Base-by-base conservation (phyloP, 192 early-diverging fungal genomes). In the Coemansia sp. region DNA sequence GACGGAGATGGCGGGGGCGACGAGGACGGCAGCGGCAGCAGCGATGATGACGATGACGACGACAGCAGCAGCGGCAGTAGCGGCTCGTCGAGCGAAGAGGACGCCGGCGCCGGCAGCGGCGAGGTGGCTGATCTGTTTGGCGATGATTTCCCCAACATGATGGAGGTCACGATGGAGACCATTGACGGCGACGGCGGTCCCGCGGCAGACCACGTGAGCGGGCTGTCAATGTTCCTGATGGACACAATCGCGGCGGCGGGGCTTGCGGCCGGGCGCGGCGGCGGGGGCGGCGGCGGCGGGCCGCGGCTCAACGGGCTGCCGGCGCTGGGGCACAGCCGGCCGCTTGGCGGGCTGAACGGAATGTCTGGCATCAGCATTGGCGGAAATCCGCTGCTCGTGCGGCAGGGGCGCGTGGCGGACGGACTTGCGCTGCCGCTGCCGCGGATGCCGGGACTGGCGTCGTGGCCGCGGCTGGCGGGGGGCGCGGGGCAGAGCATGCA, bases 101-200 rank as follows among this genome's bases (percentile, higher is more conserved):
- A 23, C 17, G 51, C 37, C 33, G 51, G 56, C 47, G 56, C 53
- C 26, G 60, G 54, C 8, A 58, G 51, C 38, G 62, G 63, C 7
- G 73, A 77, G 22, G 73, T 61, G 34, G 30, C 36, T 3, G 67
- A 70, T 17, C 56, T 57, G 25, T 77, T 77, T 57, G 43, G 29
- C 5, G 55, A 46, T 13, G 67, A 54, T 36, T 58, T 66, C 40
- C 58, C 66, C 0, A 51, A 50, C 11, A 51, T 59, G 29, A 34
- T 77, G 14, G 73, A 77, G 31, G 58, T 77, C 18, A 68, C 72
- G 1, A 76, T 68, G 72, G 72, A 76, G 35, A 50, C 63, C 0
- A 62, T 77, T 17, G 73, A 70, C 35, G 65, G 30, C 18, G 17
- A 53, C 1, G 62, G 58, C 21, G 13, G 14, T 11, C 26, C 53